Conservation (phyloP, 2,329 filamentous ascomycete genomes). For the Cadophora gregata region DNA sequence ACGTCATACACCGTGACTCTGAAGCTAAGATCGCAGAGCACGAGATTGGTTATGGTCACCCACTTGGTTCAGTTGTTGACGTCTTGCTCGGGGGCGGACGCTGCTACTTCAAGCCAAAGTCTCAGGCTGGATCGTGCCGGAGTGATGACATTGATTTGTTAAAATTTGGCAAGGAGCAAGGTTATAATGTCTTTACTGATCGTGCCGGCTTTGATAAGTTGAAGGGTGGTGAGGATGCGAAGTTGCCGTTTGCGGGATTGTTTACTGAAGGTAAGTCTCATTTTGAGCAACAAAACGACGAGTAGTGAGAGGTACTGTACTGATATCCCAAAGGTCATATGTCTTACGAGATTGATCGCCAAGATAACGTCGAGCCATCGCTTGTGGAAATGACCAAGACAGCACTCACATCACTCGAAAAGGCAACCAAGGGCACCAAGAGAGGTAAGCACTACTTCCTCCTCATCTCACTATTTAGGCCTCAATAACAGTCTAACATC, state of each 20-base stretch:
- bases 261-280: conserved; percentile 7
- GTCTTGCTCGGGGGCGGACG: conserved; percentile 16
- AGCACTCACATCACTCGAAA: conserved; percentile 13
- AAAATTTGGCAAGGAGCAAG: conserved; percentile 10
- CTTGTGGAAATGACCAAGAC: conserved; percentile 19
- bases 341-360: conserved; percentile 19
- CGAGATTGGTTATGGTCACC: conserved; percentile 16
- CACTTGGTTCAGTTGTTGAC: conserved; percentile 11
- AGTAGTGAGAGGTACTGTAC: neutral
- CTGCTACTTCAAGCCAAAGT: conserved; percentile 13
- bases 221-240: conserved; percentile 8
- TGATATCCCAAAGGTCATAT: conserved; percentile 12
- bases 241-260: conserved; percentile 14
- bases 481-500: neutral
- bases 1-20: conserved; percentile 17
- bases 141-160: conserved; percentile 16
- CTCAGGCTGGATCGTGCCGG: conserved; percentile 9
- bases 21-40: conserved; percentile 18
- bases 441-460: neutral
- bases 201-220: conserved; percentile 15
- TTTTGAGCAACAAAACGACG: too few relatives aligned
- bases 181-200: conserved; percentile 17
- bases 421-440: conserved; percentile 3
- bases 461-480: neutral
- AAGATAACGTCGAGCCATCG: conserved; percentile 1